These are phyloP conservation scores for Eucalyptus erythrocorys DNA, from an alignment of 345 rosid species.

Conservation along the genomic window DNA sequence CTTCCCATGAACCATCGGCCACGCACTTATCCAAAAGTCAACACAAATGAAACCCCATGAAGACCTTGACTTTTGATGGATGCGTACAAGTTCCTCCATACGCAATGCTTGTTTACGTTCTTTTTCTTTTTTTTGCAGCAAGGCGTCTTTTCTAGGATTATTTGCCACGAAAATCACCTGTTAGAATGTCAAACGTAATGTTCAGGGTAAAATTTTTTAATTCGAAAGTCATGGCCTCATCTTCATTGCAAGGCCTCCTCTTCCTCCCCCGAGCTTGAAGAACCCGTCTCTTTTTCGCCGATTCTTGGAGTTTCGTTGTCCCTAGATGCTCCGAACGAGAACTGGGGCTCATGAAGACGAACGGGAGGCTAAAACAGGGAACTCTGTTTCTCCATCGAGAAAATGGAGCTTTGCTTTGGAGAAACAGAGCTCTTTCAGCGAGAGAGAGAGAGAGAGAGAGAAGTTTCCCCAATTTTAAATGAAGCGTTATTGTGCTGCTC, in stretches of 20 bases:
- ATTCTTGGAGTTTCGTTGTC: neutral
- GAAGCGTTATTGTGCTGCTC: neutral
- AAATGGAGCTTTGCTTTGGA: neutral
- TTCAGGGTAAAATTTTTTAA: accelerated
- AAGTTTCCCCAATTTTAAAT: neutral
- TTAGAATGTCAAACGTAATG: neutral
- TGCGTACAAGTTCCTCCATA: accelerated
- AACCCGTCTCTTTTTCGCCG: neutral
- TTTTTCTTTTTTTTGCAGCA: accelerated
- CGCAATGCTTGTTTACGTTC: accelerated
- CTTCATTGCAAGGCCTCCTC: neutral
- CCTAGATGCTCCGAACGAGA: neutral
- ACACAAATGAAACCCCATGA: accelerated
- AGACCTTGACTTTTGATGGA: neutral
- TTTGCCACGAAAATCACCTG: neutral
- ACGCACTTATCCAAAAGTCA: neutral
- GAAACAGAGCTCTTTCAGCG: no score
- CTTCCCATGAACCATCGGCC: neutral
- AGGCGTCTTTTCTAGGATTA: neutral
- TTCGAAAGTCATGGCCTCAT: neutral
- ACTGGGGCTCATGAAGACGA: neutral
- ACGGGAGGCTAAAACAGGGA: neutral
- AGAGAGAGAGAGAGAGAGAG: neutral
- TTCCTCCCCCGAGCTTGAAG: neutral
- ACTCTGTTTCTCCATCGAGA: neutral